Evolutionary conservation across 2,329 filamentous ascomycete species (phyloP).

Genomic region (Ascomycota sp.): DNA sequence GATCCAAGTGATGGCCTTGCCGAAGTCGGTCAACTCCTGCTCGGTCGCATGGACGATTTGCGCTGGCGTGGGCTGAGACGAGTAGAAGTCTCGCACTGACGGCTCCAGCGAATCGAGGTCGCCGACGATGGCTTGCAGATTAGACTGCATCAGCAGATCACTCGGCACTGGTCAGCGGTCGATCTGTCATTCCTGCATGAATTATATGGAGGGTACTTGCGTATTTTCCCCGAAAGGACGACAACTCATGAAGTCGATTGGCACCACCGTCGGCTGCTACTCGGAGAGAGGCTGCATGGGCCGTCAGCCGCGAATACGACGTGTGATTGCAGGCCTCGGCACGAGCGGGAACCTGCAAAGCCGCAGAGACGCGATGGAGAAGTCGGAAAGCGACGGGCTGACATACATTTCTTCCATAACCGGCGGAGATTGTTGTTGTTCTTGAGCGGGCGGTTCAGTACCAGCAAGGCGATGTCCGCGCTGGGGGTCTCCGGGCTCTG

Average conservation of each 20-base stretch:
- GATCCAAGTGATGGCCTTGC: constrained; percentile 50
- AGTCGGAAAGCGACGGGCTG: not conserved
- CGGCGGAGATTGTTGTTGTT: constrained; percentile 23
- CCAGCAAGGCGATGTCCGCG: constrained; percentile 21
- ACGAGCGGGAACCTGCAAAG: not conserved
- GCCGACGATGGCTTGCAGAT: constrained; percentile 56
- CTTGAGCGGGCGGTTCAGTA: constrained; percentile 28
- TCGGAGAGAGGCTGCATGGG: constrained; percentile 31
- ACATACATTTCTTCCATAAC: constrained; percentile 26
- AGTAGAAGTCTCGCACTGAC: constrained; percentile 43
- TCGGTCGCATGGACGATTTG: constrained; percentile 48
- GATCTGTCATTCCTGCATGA: no score
- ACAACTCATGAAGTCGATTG: constrained; percentile 41
- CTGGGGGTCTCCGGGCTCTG: constrained; percentile 10
- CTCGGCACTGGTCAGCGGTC: not conserved
- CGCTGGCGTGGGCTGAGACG: constrained; percentile 24
- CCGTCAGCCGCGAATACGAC: not conserved
- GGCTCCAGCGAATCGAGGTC: constrained; percentile 68
- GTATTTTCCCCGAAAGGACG: constrained; percentile 19
- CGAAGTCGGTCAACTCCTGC: constrained; percentile 78
- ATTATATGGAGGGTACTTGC: constrained; percentile 9
- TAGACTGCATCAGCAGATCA: constrained; percentile 16
- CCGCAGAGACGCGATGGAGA: not conserved
- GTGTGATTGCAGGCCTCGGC: no score
- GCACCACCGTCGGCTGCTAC: constrained; percentile 85